These are phyloP conservation scores for Ploettnerulaceae sp. DNA, from an alignment of 2,329 filamentous ascomycete species.

Conservation along the genomic window DNA sequence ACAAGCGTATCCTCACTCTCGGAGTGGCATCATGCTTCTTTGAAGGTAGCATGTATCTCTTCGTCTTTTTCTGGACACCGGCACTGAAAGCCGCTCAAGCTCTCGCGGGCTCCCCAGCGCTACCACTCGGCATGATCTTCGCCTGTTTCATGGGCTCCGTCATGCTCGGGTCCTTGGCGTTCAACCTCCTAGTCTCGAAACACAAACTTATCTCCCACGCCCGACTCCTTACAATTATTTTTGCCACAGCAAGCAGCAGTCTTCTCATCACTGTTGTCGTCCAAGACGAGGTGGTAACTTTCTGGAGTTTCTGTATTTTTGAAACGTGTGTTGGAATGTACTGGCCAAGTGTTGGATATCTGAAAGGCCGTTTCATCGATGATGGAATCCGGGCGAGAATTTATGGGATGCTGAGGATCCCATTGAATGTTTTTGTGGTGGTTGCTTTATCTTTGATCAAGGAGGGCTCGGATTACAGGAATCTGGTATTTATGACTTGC, in stretches of 20 bases:
- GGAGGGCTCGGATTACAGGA: slow-evolving; percentile 37
- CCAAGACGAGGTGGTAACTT: slow-evolving; percentile 41
- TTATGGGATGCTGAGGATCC: slow-evolving; percentile 53
- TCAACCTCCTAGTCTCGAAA: slow-evolving; percentile 37
- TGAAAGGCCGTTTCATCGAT: slow-evolving; percentile 51
- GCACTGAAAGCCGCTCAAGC: slow-evolving; percentile 43
- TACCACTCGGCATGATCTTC: slow-evolving; percentile 48
- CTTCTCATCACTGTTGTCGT: slow-evolving; percentile 41
- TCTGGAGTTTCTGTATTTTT: slow-evolving; percentile 54
- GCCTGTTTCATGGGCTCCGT: slow-evolving; percentile 55
- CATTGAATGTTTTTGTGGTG: slow-evolving; percentile 54
- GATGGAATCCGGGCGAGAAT: slow-evolving; percentile 49
- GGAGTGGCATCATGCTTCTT: slow-evolving; percentile 51
- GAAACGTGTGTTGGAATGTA: slow-evolving; percentile 55
- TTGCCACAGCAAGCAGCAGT: slow-evolving; percentile 37
- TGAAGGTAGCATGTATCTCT: slow-evolving; percentile 58
- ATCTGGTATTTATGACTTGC: slow-evolving; percentile 32
- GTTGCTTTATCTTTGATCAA: slow-evolving; percentile 43
- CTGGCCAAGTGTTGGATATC: slow-evolving; percentile 49
- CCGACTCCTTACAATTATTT: slow-evolving; percentile 37
- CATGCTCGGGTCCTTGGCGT: slow-evolving; percentile 53
- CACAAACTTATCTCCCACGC: slow-evolving; percentile 29
- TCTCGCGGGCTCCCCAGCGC: slow-evolving; percentile 35
- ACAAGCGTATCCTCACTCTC: slow-evolving; percentile 47
- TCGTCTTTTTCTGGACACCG: slow-evolving; percentile 59